Base-by-base conservation (phyloP, 768 basidiomycete genomes). In the Pleurotus tuoliensis region DNA sequence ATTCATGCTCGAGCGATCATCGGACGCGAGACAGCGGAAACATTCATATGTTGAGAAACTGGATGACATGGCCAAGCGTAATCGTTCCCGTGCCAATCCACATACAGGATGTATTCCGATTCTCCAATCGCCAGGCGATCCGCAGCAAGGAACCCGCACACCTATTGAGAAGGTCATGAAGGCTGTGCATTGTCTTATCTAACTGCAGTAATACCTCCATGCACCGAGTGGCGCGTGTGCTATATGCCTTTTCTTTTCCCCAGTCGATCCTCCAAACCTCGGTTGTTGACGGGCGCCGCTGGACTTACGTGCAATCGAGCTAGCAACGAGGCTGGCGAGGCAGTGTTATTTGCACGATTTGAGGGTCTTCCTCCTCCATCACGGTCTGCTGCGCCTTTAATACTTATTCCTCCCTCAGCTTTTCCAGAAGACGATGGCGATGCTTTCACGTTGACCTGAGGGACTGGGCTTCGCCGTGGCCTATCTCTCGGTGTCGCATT, bases 311-410 rank as follows among this genome's bases (percentile, higher is more conserved):
- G 61, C 57, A 77, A 59, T 63, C 77, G 74, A 59, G 71, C 64
- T 59, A 78, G 64, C 18, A 79, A 63, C 15, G 70, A 69, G 30
- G 64, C 56, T 7, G 63, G 45, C 38, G 55, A 22, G 56, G 56
- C 30, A 25, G 46, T 43, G 60, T 53, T 45, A 27, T 24, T 30
- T 46, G 18, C 22, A 41, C 16, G 38, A 9, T 34, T 34, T 11
- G 30, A 22, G 59, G 8, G 24, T 51, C 55, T 41, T 38, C 48
- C 18, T 38, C 48, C 18, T 48, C 58, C 30, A 25, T 43, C 40
- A 47, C 59, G 62, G 64, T 53, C 58, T 45, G 82, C 82, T 22
- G 82, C 82, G 50, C 82, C 82, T 61, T 77, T 81, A 60, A 83
- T 83, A 60, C 78, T 82, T 59, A 68, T 77, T 40, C 79, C 81